phyloP scores from a whole-genome alignment of 2,329 filamentous ascomycete species.

The Curvularia lunata region DNA sequence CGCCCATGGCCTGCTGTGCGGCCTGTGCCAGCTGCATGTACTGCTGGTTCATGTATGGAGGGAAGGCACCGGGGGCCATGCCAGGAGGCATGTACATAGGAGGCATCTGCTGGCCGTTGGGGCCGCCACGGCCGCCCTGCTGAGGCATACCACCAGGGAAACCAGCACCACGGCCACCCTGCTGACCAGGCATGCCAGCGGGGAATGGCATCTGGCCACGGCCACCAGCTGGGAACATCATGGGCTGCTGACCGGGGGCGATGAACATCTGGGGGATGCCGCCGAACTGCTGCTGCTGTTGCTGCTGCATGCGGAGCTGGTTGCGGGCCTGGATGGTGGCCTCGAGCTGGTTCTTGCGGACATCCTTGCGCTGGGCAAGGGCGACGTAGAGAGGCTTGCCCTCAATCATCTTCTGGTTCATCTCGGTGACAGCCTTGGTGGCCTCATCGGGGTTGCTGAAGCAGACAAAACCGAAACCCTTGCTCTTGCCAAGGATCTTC shows the following conservation, averaged over 20 bases:
- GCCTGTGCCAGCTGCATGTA: conserved; percentile 82
- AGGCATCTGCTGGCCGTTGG: conserved; percentile 77
- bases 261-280: conserved; percentile 82
- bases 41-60: conserved; percentile 79
- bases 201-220: conserved; percentile 69
- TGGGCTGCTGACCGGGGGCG: conserved; percentile 77
- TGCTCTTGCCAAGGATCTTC: conserved; percentile 90
- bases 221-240: conserved; percentile 62
- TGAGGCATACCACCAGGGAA: conserved; percentile 84
- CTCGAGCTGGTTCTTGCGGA: conserved; percentile 98
- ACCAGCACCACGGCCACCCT: conserved; percentile 82
- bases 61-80: conserved; percentile 70
- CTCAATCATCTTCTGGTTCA: conserved; percentile 99
- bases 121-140: conserved; percentile 85
- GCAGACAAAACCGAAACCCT: conserved; percentile 99
- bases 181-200: conserved; percentile 69
- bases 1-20: conserved; percentile 61
- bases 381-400: conserved; percentile 97
- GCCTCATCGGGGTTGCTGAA: conserved; percentile 99
- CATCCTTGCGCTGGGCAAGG: conserved; percentile 98
- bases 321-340: conserved; percentile 99
- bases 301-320: conserved; percentile 97
- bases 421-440: conserved; percentile 98
- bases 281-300: conserved; percentile 68
- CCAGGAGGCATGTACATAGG: conserved; percentile 79